Evolutionary conservation across 768 basidiomycete species (phyloP), one percentile per base, ranked within the genome.

Genomic region (Mycena epipterygia): DNA sequence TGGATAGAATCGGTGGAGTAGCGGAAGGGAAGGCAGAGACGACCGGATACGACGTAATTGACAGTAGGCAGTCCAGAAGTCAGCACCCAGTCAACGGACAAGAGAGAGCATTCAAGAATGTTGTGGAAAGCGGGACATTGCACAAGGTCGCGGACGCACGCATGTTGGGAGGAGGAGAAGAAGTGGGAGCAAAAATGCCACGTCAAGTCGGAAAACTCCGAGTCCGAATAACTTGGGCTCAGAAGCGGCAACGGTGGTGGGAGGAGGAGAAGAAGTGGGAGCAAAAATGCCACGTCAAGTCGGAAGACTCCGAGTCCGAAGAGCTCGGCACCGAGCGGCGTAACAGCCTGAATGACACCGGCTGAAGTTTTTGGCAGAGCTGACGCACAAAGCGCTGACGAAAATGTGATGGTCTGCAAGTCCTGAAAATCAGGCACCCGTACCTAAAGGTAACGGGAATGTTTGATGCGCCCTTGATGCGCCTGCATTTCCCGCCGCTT

Each of bases 371-470:
- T 56, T 37, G 55, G 21, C 19, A 13, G 32, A 23, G 55, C 5
- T 56, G 35, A 51, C 49, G 49, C 49, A 27, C 12, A 51, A 27
- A 27, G 6, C 5, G 29, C n/a, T 51, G 49, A 51, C 55, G n/a
- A n/a, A n/a, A n/a, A n/a, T n/a, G n/a, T n/a, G n/a, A n/a, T n/a
- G n/a, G n/a, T n/a, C n/a, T n/a, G 33, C 49, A 19, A 30, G 49
- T 30, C 49, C 32, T 39, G 33, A 56, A 56, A 56, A n/a, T 25
- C 13, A 12, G 49, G 49, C 29, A 51, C 49, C 49, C 55, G 32
- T 56, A 56, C 55, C 55, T 56, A 56, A 56, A 56, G 55, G 55
- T 56, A 56, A 19, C 55, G 55, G 55, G 55, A 56, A 56, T 37
- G 11, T 23, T n/a, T n/a, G n/a, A n/a, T n/a, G n/a, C n/a, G n/a